These are phyloP conservation scores for Fusarium ramigenum DNA, from an alignment of 2,329 filamentous ascomycete species.

Conservation along the genomic window DNA sequence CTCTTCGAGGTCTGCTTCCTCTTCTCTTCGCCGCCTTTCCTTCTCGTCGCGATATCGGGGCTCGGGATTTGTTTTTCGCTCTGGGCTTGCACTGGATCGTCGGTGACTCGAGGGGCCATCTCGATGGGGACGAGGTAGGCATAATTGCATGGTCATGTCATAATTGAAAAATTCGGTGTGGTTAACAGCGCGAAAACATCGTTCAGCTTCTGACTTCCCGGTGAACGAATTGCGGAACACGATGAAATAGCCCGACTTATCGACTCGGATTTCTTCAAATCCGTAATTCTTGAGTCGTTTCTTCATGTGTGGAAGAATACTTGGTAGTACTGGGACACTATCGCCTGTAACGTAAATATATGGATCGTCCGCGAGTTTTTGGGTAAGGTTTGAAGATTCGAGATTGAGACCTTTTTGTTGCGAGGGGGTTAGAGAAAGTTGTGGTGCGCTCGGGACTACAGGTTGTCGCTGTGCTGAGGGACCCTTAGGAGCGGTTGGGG, in stretches of 20 bases:
- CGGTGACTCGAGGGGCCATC: constrained; percentile 40
- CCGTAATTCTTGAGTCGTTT: constrained; percentile 86
- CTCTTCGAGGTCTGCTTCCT: constrained; percentile 84
- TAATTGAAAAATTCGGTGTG: constrained; percentile 91
- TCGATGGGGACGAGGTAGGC: constrained; percentile 45
- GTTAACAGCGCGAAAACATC: constrained; percentile 82
- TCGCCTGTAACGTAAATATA: constrained; percentile 91
- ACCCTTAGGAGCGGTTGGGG: constrained; percentile 87
- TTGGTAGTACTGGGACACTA: constrained; percentile 85
- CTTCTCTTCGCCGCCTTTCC: constrained; percentile 73
- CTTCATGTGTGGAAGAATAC: constrained; percentile 89
- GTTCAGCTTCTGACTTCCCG: constrained; percentile 82
- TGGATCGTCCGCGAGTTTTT: constrained; percentile 78
- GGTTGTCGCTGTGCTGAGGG: constrained; percentile 68
- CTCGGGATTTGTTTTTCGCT: constrained; percentile 41
- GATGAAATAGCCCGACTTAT: constrained; percentile 89
- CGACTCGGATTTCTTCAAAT: constrained; percentile 83
- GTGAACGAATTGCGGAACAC: constrained; percentile 82
- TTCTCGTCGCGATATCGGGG: constrained; percentile 63
- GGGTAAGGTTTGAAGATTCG: constrained; percentile 72
- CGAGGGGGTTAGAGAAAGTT: constrained; percentile 46
- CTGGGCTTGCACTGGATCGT: constrained; percentile 50
- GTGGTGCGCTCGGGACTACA: constrained; percentile 39
- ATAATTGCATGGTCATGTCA: constrained; percentile 87
- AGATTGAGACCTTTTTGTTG: constrained; percentile 55